Percentiles rank a stretch among this genome's conserved stretches.
Conservation (phyloP, 805 yeast species). For the Schwanniomyces sp. region DNA sequence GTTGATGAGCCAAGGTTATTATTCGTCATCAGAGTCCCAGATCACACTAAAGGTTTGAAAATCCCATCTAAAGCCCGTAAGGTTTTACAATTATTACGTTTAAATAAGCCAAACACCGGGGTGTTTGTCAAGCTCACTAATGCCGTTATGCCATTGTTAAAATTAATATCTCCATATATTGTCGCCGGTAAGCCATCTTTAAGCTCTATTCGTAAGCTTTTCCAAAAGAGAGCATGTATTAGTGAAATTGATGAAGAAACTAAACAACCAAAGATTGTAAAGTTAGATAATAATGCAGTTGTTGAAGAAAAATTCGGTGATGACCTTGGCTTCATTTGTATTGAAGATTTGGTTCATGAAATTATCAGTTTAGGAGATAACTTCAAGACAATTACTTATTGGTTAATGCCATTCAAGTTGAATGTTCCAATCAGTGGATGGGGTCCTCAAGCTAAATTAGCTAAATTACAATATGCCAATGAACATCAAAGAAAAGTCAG, state of each 20-base stretch:
- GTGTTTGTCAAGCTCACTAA: slow-evolving; percentile 67
- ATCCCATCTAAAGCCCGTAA: slow-evolving; percentile 65
- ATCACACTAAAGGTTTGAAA: slow-evolving; percentile 57
- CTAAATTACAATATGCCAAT: slow-evolving; percentile 57
- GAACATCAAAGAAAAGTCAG: slow-evolving; percentile 50
- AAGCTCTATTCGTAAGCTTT: slow-evolving; percentile 65
- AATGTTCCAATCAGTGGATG: slow-evolving; percentile 72
- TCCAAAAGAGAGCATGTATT: slow-evolving; percentile 75
- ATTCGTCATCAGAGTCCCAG: slow-evolving; percentile 66
- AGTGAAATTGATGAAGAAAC: slow-evolving; percentile 30
- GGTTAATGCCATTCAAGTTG: slow-evolving; percentile 69
- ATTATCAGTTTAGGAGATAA: slow-evolving; percentile 60
- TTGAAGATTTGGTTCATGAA: slow-evolving; percentile 79
- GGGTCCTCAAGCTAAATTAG: slow-evolving; percentile 70
- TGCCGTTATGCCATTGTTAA: slow-evolving; percentile 61
- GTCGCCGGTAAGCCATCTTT: slow-evolving; percentile 76
- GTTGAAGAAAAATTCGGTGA: slow-evolving; percentile 70
- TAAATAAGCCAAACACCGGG: slow-evolving; percentile 61
- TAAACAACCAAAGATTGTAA: slow-evolving; percentile 32
- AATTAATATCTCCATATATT: slow-evolving; percentile 69
- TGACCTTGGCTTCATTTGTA: slow-evolving; percentile 65
- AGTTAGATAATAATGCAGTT: slow-evolving; percentile 70
- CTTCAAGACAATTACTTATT: slow-evolving; percentile 59
- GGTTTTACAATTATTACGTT: slow-evolving; percentile 60
- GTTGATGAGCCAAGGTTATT: slow-evolving; percentile 45